Base-by-base conservation (phyloP, 1,139 yeast genomes). In the Saccharomyces hybrid region DNA sequence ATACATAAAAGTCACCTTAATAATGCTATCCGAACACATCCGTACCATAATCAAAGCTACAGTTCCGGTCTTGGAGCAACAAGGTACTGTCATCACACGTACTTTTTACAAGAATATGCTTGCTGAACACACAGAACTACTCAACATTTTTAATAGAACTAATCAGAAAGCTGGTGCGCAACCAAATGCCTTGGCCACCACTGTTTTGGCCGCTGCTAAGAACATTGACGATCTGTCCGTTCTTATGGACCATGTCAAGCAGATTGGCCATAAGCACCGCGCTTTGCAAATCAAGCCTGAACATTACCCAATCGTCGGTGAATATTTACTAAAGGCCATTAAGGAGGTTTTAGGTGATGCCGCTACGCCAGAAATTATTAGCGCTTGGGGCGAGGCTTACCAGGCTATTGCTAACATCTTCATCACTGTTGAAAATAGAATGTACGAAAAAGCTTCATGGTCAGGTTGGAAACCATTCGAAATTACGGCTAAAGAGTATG, bases 371-470 rank as follows among this genome's bases (percentile, higher is more conserved):
- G 82, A 76, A 46, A 80, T 85, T 57, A 64, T 83, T 52, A 75
- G 71, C 34, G 88, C 88, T n/a, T 84, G 89, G 88, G 74, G 75
- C 27, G 77, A 73, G 50, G 89, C 90, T 2, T 85, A 84, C 67
- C 79, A 78, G 46, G 82, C 79, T 58, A 75, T 85, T 58, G 90
- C 90, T 3, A 77, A 80, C 57, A 67, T 82, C 14, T 75, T 85
- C 60, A 85, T 85, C 63, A 72, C 75, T 51, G 78, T 80, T 31
- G 91, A 85, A 68, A 72, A 71, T 54, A 70, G 70, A 6, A 68
- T 75, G 61, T 84, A 83, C 65, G 62, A 67, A 14, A 64, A 67
- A 31, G 76, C 72, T 4, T 76, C 77, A 16, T 84, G 88, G 88
- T 63, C 71, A 27, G 83, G 81, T 2, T 83, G 81, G 73, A 77